Percentiles rank a stretch among this genome's conserved stretches.
Evolutionary conservation across 202 grass and related monocot genomes (phyloP).

Genomic region (Bolboschoenoplectus hybrid): DNA sequence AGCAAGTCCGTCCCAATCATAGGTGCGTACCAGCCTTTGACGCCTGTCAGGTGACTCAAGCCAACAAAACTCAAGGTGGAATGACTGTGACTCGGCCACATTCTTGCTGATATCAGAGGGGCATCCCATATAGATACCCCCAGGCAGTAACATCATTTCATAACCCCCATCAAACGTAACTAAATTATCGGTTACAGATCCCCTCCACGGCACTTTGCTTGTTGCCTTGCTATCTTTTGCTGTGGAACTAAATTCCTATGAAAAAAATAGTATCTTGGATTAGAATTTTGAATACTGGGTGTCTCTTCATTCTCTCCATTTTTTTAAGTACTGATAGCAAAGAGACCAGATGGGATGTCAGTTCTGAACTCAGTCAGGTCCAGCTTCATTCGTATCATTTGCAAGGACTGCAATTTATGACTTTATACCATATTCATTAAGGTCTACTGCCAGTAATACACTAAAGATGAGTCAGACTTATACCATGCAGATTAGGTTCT

Average conservation of each 20-base stretch:
- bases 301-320: constrained; percentile 9
- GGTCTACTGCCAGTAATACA: background rate
- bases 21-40: constrained; percentile 75
- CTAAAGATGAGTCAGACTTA: background rate
- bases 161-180: constrained; percentile 86
- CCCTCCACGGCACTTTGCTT: constrained; percentile 77
- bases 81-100: constrained; percentile 64
- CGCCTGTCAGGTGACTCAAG: constrained; percentile 76
- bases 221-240: constrained; percentile 45
- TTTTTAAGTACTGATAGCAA: background rate
- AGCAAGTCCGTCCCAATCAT: constrained; percentile 66
- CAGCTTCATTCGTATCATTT: background rate
- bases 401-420: background rate
- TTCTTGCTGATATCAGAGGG: constrained; percentile 78
- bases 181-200: constrained; percentile 57
- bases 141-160: constrained; percentile 81
- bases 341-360: background rate
- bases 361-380: background rate
- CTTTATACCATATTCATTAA: background rate
- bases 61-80: constrained; percentile 96
- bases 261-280: constrained; percentile 35
- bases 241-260: constrained; percentile 64
- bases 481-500: background rate
- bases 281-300: background rate
- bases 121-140: constrained; percentile 93